These are phyloP conservation scores for Podaxis sp. DNA, from an alignment of 768 basidiomycete genomes.

Conservation along the genomic window DNA sequence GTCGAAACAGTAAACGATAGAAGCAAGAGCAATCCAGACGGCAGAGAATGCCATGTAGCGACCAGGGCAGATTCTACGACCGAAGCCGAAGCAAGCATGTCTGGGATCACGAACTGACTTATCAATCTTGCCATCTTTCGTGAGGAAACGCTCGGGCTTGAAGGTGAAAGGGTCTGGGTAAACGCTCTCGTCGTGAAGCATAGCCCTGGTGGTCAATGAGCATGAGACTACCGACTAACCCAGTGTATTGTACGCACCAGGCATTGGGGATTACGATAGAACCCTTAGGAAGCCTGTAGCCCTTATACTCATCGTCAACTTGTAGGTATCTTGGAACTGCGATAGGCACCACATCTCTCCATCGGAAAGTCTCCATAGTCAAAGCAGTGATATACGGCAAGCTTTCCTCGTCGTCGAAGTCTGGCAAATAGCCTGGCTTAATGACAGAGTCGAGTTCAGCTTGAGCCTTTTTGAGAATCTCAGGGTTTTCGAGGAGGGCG, in stretches of 20 bases:
- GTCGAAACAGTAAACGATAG: slow-evolving; percentile 22
- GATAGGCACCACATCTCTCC: slow-evolving; percentile 24
- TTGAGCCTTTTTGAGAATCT: slow-evolving; percentile 31
- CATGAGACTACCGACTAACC: neutral
- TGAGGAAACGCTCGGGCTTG: slow-evolving; percentile 40
- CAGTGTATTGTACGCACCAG: slow-evolving; percentile 21
- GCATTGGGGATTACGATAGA: slow-evolving; percentile 31
- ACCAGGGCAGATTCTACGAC: slow-evolving; percentile 26
- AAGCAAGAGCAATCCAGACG: slow-evolving; percentile 24
- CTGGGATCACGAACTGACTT: slow-evolving; percentile 25
- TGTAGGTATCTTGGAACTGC: slow-evolving; percentile 21
- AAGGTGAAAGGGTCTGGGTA: slow-evolving; percentile 41
- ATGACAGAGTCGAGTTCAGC: slow-evolving; percentile 32
- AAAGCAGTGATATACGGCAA: slow-evolving; percentile 33
- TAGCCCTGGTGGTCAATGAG: slow-evolving; percentile 29
- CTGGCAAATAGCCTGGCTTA: slow-evolving; percentile 30
- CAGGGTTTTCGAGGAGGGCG: slow-evolving; percentile 14
- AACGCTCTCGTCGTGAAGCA: slow-evolving; percentile 35
- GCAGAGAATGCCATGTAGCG: slow-evolving; percentile 25
- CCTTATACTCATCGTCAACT: slow-evolving; percentile 28
- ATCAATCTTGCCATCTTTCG: slow-evolving; percentile 24
- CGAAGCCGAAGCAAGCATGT: slow-evolving; percentile 31
- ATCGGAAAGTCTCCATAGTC: slow-evolving; percentile 27
- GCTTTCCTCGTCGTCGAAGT: slow-evolving; percentile 24
- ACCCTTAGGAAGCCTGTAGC: slow-evolving; percentile 30